These are phyloP conservation scores for Hanseniaspora clermontiae DNA, from an alignment of 805 yeast genomes.

Conservation along the genomic window DNA sequence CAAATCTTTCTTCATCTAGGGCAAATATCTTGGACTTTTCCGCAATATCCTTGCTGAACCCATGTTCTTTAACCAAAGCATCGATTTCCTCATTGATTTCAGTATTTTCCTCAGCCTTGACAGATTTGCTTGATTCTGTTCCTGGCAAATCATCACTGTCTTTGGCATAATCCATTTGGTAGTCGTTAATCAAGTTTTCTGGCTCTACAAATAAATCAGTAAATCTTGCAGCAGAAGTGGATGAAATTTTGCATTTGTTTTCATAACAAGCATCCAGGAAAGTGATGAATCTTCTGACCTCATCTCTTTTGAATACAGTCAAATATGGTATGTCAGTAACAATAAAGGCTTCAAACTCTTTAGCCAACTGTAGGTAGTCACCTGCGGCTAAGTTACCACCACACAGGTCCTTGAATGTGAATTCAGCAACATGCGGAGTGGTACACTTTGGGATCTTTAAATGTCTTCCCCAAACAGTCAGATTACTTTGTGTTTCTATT, in stretches of 20 bases:
- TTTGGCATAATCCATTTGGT: slow-evolving; percentile 25
- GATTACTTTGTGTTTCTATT: slow-evolving; percentile 16
- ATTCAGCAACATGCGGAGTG: slow-evolving; percentile 76
- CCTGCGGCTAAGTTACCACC: slow-evolving; percentile 86
- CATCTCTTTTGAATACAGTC: slow-evolving; percentile 64
- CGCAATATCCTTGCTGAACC: slow-evolving; percentile 60
- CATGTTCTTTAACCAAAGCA: slow-evolving; percentile 59
- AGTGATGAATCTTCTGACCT: slow-evolving; percentile 82
- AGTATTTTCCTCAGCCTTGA: slow-evolving; percentile 23
- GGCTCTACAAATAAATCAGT: slow-evolving; percentile 77
- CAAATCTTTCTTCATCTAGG: slow-evolving; percentile 89
- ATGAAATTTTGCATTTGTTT: slow-evolving; percentile 74
- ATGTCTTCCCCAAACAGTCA: slow-evolving; percentile 80
- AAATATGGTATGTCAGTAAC: slow-evolving; percentile 86
- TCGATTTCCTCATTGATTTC: slow-evolving; percentile 32
- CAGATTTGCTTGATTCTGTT: neutral
- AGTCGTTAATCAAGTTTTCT: slow-evolving; percentile 36
- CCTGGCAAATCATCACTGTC: slow-evolving; percentile 17
- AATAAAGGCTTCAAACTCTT: slow-evolving; percentile 62
- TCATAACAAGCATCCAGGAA: slow-evolving; percentile 94
- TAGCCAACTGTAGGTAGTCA: slow-evolving; percentile 76
- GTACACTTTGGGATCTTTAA: slow-evolving; percentile 62
- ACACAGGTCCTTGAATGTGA: slow-evolving; percentile 74
- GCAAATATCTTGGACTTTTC: slow-evolving; percentile 66
- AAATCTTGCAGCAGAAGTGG: slow-evolving; percentile 78